Percentiles rank a stretch among this genome's conserved stretches.
These are phyloP conservation scores for Triticum timopheevii DNA, from an alignment of 176 grass and related monocot genomes.

Conservation along the genomic window DNA sequence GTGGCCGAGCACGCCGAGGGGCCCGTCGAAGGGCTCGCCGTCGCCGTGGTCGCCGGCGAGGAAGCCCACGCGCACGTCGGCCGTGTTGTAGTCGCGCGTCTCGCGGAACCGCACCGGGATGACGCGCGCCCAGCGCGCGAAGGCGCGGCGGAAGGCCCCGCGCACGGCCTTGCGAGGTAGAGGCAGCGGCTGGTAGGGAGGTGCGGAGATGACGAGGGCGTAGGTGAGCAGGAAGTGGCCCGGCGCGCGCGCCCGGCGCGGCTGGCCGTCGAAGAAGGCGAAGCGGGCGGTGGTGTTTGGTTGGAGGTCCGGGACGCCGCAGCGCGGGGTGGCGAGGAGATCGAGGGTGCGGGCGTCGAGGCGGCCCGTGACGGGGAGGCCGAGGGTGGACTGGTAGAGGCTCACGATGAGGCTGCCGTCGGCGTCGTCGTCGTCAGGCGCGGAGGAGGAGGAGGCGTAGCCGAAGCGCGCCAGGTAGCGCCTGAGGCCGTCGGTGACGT, in stretches of 20 bases:
- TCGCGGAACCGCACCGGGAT: conserved; percentile 14
- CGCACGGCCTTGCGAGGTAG: neutral
- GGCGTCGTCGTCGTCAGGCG: no score
- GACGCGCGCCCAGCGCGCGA: conserved; percentile 16
- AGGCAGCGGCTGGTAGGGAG: neutral
- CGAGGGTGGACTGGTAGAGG: conserved; percentile 10
- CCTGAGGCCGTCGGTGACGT: neutral
- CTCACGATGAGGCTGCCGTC: neutral
- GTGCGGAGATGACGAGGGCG: no score
- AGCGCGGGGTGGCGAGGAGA: conserved; percentile 17
- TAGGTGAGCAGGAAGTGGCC: conserved; percentile 12
- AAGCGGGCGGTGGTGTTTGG: neutral
- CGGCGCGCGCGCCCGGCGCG: neutral
- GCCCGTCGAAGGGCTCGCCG: conserved; percentile 46
- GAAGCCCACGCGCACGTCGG: conserved; percentile 38
- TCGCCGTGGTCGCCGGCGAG: conserved; percentile 39
- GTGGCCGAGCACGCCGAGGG: conserved; percentile 41
- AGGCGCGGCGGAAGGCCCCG: neutral
- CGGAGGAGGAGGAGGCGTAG: neutral
- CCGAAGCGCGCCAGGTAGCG: conserved; percentile 27
- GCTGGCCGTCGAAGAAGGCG: conserved; percentile 14
- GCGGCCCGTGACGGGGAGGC: conserved; percentile 15
- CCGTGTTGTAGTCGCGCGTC: neutral
- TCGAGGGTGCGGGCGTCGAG: neutral
- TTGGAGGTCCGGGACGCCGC: neutral